Conservation (phyloP, 192 early-diverging fungal species). For the Lobulomyces angularis region DNA sequence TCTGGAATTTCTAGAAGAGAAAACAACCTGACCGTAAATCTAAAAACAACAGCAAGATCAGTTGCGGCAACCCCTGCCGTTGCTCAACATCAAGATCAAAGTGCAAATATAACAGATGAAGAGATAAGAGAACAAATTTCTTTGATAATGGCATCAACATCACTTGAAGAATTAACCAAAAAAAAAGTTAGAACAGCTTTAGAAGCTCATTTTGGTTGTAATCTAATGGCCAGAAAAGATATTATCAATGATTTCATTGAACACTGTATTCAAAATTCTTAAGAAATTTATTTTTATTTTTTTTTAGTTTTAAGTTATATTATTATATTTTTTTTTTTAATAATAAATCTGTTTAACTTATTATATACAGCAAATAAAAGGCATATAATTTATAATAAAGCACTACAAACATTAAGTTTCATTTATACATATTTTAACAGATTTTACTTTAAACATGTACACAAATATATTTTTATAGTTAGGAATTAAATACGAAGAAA, state of each 20-base stretch:
- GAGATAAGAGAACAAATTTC: slow-evolving; percentile 62
- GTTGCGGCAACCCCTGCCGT: not conserved
- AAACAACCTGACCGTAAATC: not conserved
- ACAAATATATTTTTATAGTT: no score
- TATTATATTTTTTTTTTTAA: no score
- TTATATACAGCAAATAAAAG: no score
- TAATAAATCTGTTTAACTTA: no score
- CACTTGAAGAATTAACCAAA: slow-evolving; percentile 67
- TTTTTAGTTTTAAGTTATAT: no score
- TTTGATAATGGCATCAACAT: slow-evolving; percentile 51
- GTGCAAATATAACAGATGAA: slow-evolving; percentile 55
- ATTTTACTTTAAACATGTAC: no score
- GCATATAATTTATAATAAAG: no score
- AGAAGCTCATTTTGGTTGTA: slow-evolving; percentile 48
- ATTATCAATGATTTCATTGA: slow-evolving; percentile 74
- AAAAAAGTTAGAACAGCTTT: slow-evolving; percentile 66
- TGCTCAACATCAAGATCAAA: slow-evolving; percentile 8
- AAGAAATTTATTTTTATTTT: no score
- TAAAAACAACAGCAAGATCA: not conserved
- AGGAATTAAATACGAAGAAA: no score
- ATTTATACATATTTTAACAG: no score
- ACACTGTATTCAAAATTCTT: no score
- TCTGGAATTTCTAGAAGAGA: slow-evolving; percentile 4
- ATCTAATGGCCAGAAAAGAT: slow-evolving; percentile 47
- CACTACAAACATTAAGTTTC: no score